Percentiles rank a stretch among this genome's conserved stretches.
These are phyloP conservation scores for Roridomyces roridus DNA, from an alignment of 768 basidiomycete genomes.

Conservation along the genomic window DNA sequence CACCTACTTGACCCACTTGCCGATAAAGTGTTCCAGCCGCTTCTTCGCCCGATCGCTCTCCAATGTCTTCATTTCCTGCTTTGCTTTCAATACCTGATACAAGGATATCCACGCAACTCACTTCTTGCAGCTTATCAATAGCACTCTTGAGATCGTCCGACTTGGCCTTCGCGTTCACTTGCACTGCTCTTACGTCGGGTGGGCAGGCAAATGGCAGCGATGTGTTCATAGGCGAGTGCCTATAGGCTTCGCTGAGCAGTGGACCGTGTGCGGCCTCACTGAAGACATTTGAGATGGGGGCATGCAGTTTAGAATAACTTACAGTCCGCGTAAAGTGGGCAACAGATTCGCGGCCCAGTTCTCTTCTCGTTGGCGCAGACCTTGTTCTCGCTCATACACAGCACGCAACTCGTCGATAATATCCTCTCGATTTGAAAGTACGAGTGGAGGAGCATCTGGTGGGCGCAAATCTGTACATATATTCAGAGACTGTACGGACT, in stretches of 20 bases:
- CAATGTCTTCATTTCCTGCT: slow-evolving; percentile 14
- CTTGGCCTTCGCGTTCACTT: slow-evolving; percentile 27
- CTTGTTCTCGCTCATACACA: slow-evolving; percentile 13
- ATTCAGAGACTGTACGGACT: not conserved
- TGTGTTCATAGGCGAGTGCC: slow-evolving; percentile 33
- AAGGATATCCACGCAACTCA: not conserved
- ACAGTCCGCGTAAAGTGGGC: slow-evolving; percentile 25
- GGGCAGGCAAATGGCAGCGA: slow-evolving; percentile 32
- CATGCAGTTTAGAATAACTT: not conserved
- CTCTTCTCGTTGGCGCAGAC: slow-evolving; percentile 22
- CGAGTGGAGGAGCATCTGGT: slow-evolving; percentile 27
- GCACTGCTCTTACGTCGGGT: slow-evolving; percentile 13
- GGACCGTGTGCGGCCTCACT: slow-evolving; percentile 26
- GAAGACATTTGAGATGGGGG: not conserved
- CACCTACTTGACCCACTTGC: slow-evolving; percentile 8
- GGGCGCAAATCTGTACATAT: slow-evolving; percentile 24
- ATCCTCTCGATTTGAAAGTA: slow-evolving; percentile 29
- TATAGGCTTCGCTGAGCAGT: slow-evolving; percentile 27
- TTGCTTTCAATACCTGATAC: not conserved
- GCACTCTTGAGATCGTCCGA: slow-evolving; percentile 21
- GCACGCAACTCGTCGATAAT: slow-evolving; percentile 26
- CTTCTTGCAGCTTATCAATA: slow-evolving; percentile 31
- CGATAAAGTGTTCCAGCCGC: slow-evolving; percentile 14
- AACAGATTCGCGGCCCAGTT: slow-evolving; percentile 21
- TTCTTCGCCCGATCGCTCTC: slow-evolving; percentile 9